These are phyloP conservation scores for Aspergillus nomiae DNA, from an alignment of 2,329 filamentous ascomycete species.

Conservation along the genomic window DNA sequence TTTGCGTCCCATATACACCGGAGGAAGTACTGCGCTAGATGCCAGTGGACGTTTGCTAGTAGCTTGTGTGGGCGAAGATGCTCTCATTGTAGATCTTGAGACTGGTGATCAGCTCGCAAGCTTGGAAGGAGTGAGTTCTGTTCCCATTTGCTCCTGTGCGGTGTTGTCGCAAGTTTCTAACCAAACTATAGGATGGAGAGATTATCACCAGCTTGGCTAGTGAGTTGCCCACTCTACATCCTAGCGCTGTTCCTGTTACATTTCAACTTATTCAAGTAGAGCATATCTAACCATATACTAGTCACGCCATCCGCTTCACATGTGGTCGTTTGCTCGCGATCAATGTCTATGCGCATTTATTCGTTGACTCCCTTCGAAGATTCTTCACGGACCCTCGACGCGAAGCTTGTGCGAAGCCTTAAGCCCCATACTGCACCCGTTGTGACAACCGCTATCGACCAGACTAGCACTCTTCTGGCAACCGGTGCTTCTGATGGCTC, in stretches of 20 bases:
- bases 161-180: constrained; percentile 18
- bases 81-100: constrained; percentile 78
- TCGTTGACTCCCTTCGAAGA: constrained; percentile 63
- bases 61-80: constrained; percentile 90
- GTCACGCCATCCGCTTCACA: constrained; percentile 88
- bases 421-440: constrained; percentile 92
- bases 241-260: not conserved
- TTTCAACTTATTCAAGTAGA: not conserved
- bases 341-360: constrained; percentile 94
- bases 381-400: constrained; percentile 60
- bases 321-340: constrained; percentile 87
- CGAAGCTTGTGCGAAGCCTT: constrained; percentile 73
- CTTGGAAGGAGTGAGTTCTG: constrained; percentile 74
- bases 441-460: constrained; percentile 80
- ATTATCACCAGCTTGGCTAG: constrained; percentile 48
- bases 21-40: constrained; percentile 83
- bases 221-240: constrained; percentile 26
- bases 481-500: constrained; percentile 91
- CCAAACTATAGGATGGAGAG: constrained; percentile 62
- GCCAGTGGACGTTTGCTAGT: constrained; percentile 79
- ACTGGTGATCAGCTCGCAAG: constrained; percentile 80
- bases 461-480: constrained; percentile 83
- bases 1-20: constrained; percentile 91
- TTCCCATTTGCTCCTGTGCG: constrained; percentile 16
- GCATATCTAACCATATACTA: constrained; percentile 33